Evolutionary conservation across 2,329 filamentous ascomycete genomes (phyloP).

Genomic region (Stagonosporopsis rhizophila): DNA sequence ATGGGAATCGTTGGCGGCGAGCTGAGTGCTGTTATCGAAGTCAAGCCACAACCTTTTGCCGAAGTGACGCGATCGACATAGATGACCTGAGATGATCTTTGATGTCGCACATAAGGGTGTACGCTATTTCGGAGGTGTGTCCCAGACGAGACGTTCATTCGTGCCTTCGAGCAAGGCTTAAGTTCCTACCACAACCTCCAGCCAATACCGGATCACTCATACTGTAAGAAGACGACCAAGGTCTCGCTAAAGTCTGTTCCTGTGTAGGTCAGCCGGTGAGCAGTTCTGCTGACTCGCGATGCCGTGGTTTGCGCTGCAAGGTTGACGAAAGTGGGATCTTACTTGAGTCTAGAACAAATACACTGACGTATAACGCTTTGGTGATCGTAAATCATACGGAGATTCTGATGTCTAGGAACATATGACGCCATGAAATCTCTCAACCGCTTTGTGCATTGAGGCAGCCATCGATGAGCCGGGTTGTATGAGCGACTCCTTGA

Average conservation of each 20-base stretch:
- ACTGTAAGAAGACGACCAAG: neutral
- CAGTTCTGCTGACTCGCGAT: slow-evolving; percentile 6
- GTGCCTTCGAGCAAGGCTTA: slow-evolving; percentile 19
- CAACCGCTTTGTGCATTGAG: neutral
- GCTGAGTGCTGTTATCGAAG: neutral
- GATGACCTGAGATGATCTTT: slow-evolving; percentile 25
- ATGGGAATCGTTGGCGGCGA: neutral
- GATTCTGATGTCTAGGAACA: neutral
- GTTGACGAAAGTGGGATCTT: slow-evolving; percentile 1
- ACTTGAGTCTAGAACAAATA: slow-evolving; percentile 10
- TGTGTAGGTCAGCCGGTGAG: slow-evolving; percentile 2
- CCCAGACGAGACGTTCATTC: slow-evolving; percentile 20
- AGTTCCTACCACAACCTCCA: slow-evolving; percentile 11
- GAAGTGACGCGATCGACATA: slow-evolving; percentile 21
- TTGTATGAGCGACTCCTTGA: neutral
- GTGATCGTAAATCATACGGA: neutral
- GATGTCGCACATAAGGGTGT: slow-evolving; percentile 36
- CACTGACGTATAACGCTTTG: neutral
- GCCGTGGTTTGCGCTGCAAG: slow-evolving; percentile 1
- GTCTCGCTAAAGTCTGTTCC: slow-evolving; percentile 1
- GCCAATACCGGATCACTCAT: slow-evolving; percentile 2
- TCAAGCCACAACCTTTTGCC: slow-evolving; percentile 7
- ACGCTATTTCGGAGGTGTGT: slow-evolving; percentile 26
- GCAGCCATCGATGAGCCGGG: neutral
- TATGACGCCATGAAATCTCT: slow-evolving; percentile 2